These are phyloP conservation scores for Pyricularia sp. DNA, from an alignment of 2,329 filamentous ascomycete genomes.

Conservation along the genomic window DNA sequence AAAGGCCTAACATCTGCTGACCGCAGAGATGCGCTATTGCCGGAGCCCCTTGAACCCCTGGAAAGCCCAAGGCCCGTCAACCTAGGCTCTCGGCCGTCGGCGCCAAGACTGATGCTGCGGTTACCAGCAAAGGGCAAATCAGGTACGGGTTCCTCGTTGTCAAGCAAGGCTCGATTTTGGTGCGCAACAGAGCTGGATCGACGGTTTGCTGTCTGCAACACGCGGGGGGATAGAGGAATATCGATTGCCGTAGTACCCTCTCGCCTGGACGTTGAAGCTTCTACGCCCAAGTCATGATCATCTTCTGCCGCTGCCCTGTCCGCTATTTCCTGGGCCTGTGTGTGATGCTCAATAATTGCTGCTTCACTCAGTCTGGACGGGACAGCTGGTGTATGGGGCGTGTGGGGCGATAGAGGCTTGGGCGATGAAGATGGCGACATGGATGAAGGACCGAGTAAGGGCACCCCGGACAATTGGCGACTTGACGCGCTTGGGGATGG, in stretches of 20 bases:
- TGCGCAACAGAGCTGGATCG: constrained; percentile 60
- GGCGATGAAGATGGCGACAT: constrained; percentile 80
- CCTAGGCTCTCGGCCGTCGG: constrained; percentile 49
- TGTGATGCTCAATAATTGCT: constrained; percentile 66
- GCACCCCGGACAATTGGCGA: constrained; percentile 44
- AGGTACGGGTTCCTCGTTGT: constrained; percentile 36
- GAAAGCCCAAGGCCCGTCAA: constrained; percentile 40
- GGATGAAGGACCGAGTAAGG: constrained; percentile 59
- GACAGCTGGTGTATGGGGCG: constrained; percentile 84
- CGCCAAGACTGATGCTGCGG: constrained; percentile 55
- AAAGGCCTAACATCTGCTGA: constrained; percentile 28
- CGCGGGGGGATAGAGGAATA: constrained; percentile 58
- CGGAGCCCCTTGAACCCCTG: neutral
- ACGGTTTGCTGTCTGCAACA: constrained; percentile 33
- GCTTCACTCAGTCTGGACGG: constrained; percentile 89
- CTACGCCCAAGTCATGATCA: neutral
- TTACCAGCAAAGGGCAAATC: constrained; percentile 45
- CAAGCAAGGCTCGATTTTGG: constrained; percentile 38
- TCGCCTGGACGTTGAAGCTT: constrained; percentile 7
- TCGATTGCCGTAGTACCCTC: constrained; percentile 51
- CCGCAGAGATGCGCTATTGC: constrained; percentile 18
- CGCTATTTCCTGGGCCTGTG: constrained; percentile 15
- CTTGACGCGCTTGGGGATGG: constrained; percentile 66
- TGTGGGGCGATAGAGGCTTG: constrained; percentile 80
- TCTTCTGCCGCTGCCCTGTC: constrained; percentile 11